Evolutionary conservation across 2,329 filamentous ascomycete genomes (phyloP), one percentile per base, ranked within the genome.

Genomic region (Botrytis tulipae): DNA sequence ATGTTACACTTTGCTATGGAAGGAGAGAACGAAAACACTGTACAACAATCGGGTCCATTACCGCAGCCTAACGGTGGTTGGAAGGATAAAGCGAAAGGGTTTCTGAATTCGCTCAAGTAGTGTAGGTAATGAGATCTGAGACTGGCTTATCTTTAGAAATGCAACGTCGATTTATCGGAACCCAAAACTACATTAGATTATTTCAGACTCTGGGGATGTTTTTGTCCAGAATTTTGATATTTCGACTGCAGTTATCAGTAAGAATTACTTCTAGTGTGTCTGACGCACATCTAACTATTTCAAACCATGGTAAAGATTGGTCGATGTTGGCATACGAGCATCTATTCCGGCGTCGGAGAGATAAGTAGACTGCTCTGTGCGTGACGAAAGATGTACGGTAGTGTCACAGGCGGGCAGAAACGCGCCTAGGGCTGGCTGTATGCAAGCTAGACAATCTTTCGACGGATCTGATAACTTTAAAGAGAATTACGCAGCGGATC

Each of bases 1-100:
- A 65, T 62, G 51, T 71, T 71, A 18, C 22, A 18, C 9, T 71
- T 71, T 46, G 37, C 20, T 16, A 22, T 65, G 42, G 57, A 57
- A 6, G 48, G 37, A 25, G 48, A 44, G 35, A 29, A 44, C 16
- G 37, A 69, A 9, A 12, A 18, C n/a, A 40, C 14, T 63, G 25
- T 8, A 10, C 60, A 62, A 20, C 22, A 40, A 9, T 9, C 37
- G 14, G 35, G 35, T 18, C 3, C 35, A 40, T n/a, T 32, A 29
- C 37, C 16, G 16, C 37, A 63, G 37, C n/a, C 61, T 44, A 44
- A 37, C 29, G 25, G 61, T 40, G 16, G 61, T 18, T 63, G 61
- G 61, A 63, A 63, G 37, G 37, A 44, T 42, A 63, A 63, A 42
- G 61, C 61, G 37, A 63, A 22, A 25, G 61, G 61, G 3, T 29